A percentile compares a stretch with the other conserved stretches of the same genome.
phyloP scores from a whole-genome alignment of 305 asterid species.

The Fraxinus greggii region DNA sequence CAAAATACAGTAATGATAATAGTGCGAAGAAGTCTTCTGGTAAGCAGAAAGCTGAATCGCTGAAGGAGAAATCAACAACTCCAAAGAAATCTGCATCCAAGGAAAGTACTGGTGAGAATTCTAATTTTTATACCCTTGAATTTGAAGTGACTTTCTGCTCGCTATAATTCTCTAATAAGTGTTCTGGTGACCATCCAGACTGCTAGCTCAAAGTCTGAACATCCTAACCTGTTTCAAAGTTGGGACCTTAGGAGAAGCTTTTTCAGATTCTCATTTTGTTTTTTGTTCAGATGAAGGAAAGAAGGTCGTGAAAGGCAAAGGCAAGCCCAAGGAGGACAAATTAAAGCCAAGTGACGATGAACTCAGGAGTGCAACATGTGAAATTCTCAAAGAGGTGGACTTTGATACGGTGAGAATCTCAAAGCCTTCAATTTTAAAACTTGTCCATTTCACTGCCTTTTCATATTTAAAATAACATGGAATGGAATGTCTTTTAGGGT shows the following conservation, averaged over 20 bases:
- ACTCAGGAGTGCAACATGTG: slow-evolving; percentile 50
- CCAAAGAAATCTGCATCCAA: slow-evolving; percentile 54
- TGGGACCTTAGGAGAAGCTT: not conserved
- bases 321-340: slow-evolving; percentile 44
- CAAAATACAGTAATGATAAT: slow-evolving; percentile 40
- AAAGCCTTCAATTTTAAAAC: slow-evolving; percentile 1
- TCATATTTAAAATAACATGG: not conserved
- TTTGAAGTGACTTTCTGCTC: slow-evolving; percentile 4
- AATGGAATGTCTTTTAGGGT: not conserved
- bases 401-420: slow-evolving; percentile 52
- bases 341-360: slow-evolving; percentile 53
- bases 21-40: slow-evolving; percentile 53
- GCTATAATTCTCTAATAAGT: not conserved
- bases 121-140: slow-evolving; percentile 1
- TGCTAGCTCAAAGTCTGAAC: slow-evolving; percentile 16
- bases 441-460: not conserved
- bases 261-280: not conserved
- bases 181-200: slow-evolving; percentile 19
- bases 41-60: slow-evolving; percentile 57
- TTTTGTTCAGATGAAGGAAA: slow-evolving; percentile 40
- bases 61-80: slow-evolving; percentile 49
- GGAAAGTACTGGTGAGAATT: slow-evolving; percentile 60
- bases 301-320: slow-evolving; percentile 49
- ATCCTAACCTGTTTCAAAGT: slow-evolving; percentile 22
- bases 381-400: slow-evolving; percentile 76